Conservation (phyloP, 768 basidiomycete species). For the Panaeolus papilionaceus region DNA sequence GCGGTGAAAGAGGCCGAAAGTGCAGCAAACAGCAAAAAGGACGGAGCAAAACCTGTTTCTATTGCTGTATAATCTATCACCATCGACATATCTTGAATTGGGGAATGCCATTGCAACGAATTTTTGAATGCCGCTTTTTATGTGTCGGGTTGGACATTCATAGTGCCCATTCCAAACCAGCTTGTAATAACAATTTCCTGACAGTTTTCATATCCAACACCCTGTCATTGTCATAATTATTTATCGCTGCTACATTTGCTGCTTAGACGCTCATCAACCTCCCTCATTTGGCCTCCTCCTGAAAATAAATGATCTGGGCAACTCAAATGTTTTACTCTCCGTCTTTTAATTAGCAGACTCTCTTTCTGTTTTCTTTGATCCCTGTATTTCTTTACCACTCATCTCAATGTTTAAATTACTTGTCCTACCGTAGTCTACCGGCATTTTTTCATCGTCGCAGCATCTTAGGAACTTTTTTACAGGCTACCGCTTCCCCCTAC, state of each 20-base stretch:
- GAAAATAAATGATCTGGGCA: neutral
- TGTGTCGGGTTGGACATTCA: neutral
- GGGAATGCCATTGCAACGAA: neutral
- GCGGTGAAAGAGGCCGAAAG: constrained; percentile 70
- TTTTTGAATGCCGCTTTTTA: neutral
- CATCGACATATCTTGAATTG: neutral
- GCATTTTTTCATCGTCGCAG: constrained; percentile 3
- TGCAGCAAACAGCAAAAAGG: constrained; percentile 66
- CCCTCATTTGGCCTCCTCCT: neutral
- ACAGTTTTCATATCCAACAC: neutral
- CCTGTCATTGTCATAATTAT: constrained; percentile 8
- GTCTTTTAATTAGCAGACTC: constrained; percentile 8
- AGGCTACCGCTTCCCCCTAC: neutral
- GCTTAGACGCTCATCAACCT: neutral
- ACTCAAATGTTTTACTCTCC: neutral
- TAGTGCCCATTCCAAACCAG: neutral
- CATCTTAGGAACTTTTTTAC: constrained; percentile 2
- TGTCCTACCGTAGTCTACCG: neutral
- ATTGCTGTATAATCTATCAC: constrained; percentile 41
- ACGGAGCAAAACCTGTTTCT: constrained; percentile 57
- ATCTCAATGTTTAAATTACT: constrained; percentile 11
- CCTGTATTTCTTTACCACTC: neutral
- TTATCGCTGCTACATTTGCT: constrained; percentile 8
- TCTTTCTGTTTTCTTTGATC: neutral
- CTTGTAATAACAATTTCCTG: neutral